A percentile compares a stretch with the other conserved stretches of the same genome.
phyloP scores from a whole-genome alignment of 805 yeast species.

The Monosporozyma solicola region DNA sequence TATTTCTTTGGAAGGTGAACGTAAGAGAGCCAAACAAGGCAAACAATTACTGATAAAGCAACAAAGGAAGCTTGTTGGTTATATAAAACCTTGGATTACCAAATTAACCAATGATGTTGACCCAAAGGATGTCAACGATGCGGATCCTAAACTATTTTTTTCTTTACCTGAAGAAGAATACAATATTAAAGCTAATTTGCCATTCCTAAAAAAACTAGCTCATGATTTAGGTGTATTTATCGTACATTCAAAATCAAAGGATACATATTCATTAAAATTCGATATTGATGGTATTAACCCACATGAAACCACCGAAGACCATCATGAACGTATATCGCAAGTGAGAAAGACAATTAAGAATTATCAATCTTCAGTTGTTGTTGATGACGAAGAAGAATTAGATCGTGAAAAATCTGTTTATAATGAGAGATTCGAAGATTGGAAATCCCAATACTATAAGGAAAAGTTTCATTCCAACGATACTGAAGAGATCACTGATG shows the following conservation, averaged over 20 bases:
- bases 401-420: conserved; percentile 52
- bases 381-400: conserved; percentile 48
- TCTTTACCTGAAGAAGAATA: conserved; percentile 33
- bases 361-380: conserved; percentile 51
- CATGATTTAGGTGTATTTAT: conserved; percentile 58
- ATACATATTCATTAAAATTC: conserved; percentile 48
- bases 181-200: conserved; percentile 36
- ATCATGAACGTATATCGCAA: conserved; percentile 41
- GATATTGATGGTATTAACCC: conserved; percentile 71
- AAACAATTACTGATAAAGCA: conserved; percentile 56
- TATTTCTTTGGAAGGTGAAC: conserved; percentile 64
- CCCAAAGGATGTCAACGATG: conserved; percentile 34
- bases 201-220: conserved; percentile 55
- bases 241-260: conserved; percentile 51
- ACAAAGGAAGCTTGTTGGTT: conserved; percentile 65
- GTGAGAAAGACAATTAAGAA: conserved; percentile 48
- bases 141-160: conserved; percentile 12
- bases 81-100: conserved; percentile 40
- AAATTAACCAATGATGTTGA: conserved; percentile 22
- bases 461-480: conserved; percentile 68
- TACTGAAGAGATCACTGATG: conserved; percentile 48
- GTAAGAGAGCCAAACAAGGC: conserved; percentile 56
- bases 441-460: conserved; percentile 83
- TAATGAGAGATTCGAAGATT: conserved; percentile 59
- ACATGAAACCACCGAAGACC: conserved; percentile 58